These are phyloP conservation scores for Agaricus sinodeliciosus DNA, from an alignment of 768 basidiomycete species.

Conservation along the genomic window DNA sequence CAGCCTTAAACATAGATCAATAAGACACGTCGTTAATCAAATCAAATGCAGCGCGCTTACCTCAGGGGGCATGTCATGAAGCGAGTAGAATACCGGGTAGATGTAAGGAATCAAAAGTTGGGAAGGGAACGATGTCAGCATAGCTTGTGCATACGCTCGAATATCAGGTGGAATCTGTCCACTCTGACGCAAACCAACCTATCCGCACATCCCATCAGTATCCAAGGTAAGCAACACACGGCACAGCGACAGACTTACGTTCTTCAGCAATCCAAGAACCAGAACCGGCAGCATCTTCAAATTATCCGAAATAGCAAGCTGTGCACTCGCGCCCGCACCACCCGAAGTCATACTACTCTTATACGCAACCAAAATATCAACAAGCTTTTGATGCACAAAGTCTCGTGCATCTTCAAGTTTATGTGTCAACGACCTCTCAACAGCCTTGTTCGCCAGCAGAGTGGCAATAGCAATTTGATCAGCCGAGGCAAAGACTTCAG, in stretches of 20 bases:
- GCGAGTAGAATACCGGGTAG: conserved; percentile 90
- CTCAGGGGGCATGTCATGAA: conserved; percentile 95
- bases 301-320: conserved; percentile 89
- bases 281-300: conserved; percentile 91
- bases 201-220: background rate
- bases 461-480: conserved; percentile 86
- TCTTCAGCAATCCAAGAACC: conserved; percentile 87
- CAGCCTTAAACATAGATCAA: conserved; percentile 46
- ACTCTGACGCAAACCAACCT: conserved; percentile 95
- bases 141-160: conserved; percentile 87
- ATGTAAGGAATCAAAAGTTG: conserved; percentile 91
- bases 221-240: background rate
- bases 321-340: conserved; percentile 89
- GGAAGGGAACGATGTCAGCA: conserved; percentile 86
- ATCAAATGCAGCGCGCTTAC: conserved; percentile 30
- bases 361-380: conserved; percentile 81
- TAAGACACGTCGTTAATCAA: background rate
- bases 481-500: conserved; percentile 85
- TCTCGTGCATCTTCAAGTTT: conserved; percentile 89
- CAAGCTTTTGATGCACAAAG: conserved; percentile 73
- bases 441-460: conserved; percentile 85
- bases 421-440: conserved; percentile 78
- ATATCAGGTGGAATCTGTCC: conserved; percentile 96
- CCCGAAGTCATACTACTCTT: conserved; percentile 96
- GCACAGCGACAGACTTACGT: conserved; percentile 43